Conservation (phyloP, 371 early-diverging fungal genomes). For the Haplosporangium sp. region DNA sequence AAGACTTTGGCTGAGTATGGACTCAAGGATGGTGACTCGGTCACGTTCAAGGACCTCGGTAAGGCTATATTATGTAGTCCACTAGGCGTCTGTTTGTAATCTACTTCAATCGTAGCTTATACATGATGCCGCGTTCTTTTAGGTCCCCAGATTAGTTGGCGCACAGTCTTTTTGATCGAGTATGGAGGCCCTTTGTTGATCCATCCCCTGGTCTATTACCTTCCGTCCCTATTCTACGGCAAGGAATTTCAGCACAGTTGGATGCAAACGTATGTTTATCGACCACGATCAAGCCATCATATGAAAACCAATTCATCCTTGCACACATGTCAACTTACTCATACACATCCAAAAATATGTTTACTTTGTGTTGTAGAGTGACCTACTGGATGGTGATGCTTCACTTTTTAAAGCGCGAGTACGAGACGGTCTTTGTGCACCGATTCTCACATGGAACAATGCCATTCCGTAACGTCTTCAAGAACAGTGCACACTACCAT, state of each 20-base stretch:
- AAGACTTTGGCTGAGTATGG: constrained; percentile 68
- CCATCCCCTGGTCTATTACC: constrained; percentile 88
- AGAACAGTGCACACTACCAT: constrained; percentile 97
- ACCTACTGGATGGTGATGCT: constrained; percentile 77
- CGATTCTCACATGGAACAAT: constrained; percentile 95
- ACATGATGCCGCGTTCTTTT: constrained; percentile 1
- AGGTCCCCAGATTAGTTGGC: constrained; percentile 96
- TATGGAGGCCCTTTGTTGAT: constrained; percentile 92
- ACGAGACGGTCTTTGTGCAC: constrained; percentile 94
- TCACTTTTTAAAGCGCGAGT: constrained; percentile 94
- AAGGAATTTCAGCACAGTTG: constrained; percentile 69
- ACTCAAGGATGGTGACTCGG: constrained; percentile 70
- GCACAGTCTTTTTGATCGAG: constrained; percentile 94
- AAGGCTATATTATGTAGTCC: not conserved
- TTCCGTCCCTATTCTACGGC: constrained; percentile 75
- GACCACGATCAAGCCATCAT: too few relatives aligned
- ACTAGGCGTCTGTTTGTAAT: not conserved
- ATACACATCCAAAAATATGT: too few relatives aligned
- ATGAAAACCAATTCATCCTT: too few relatives aligned
- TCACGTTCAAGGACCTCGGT: constrained; percentile 88
- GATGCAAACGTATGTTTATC: constrained; percentile 67
- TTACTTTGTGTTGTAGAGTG: constrained; percentile 55
- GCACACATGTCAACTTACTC: too few relatives aligned
- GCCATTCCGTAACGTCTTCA: constrained; percentile 93
- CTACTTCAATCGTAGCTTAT: too few relatives aligned